Percentiles rank a stretch among this genome's conserved stretches.
Evolutionary conservation across 78 protist species (phyloP).

Genomic region (Pigoraptor vietnamica): DNA sequence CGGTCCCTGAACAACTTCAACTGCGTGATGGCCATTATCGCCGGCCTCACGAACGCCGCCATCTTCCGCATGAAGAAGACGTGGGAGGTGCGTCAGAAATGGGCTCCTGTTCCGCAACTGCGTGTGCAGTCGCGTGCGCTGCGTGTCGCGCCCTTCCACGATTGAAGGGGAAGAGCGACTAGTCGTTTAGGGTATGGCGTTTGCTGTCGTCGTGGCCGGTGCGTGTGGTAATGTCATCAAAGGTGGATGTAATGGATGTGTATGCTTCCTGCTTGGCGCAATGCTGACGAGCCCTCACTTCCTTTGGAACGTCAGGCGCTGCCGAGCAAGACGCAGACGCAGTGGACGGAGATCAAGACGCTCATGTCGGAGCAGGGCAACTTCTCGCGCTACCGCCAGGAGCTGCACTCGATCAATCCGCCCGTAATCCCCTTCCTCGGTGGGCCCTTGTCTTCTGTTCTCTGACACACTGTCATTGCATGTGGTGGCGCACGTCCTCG

Average conservation of each 20-base stretch:
- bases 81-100: constrained; percentile 55
- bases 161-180: neutral
- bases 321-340: neutral
- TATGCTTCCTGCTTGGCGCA: too few species aligned
- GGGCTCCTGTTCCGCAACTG: neutral
- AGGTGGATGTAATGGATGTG: too few species aligned
- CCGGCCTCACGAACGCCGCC: constrained; percentile 41
- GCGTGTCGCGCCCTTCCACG: neutral
- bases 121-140: constrained; percentile 17
- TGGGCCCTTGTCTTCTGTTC: neutral
- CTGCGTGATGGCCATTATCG: constrained; percentile 42
- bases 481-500: too few species aligned
- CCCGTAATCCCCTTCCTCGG: constrained; percentile 6
- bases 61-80: constrained; percentile 55
- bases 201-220: neutral
- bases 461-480: too few species aligned
- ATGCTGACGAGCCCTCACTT: too few species aligned
- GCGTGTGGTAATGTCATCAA: too few species aligned
- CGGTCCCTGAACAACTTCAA: constrained; percentile 54
- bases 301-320: constrained; percentile 1
- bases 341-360: neutral
- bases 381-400: neutral
- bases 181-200: too few species aligned
- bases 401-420: neutral
- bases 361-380: neutral